These are phyloP conservation scores for Cynanchum wilfordii DNA, from an alignment of 257 asterid genomes.

Conservation along the genomic window DNA sequence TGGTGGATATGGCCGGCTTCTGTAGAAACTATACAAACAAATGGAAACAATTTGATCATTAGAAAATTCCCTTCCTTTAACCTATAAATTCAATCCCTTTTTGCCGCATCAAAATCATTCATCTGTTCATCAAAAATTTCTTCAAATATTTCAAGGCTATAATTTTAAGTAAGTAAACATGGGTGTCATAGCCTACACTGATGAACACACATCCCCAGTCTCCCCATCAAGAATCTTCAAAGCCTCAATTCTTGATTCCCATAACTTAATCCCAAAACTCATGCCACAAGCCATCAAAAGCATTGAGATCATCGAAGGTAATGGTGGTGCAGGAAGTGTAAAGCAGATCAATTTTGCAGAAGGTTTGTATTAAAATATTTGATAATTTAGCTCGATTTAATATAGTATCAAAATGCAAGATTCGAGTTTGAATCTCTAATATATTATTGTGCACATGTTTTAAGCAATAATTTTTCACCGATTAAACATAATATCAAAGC, in stretches of 20 bases:
- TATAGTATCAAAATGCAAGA: too few relatives aligned
- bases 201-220: conserved; percentile 18
- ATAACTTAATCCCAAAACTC: conserved; percentile 29
- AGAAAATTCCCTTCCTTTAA: background rate
- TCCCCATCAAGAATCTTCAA: conserved; percentile 28
- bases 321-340: conserved; percentile 29
- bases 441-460: too few relatives aligned
- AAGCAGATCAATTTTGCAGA: conserved; percentile 19
- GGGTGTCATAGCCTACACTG: conserved; percentile 19
- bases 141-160: background rate
- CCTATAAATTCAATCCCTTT: conserved; percentile 7
- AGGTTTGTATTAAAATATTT: too few relatives aligned
- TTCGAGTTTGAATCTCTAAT: too few relatives aligned
- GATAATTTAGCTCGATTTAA: too few relatives aligned
- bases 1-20: conserved; percentile 1
- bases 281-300: conserved; percentile 24
- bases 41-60: background rate
- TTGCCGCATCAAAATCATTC: background rate
- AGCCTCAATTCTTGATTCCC: conserved; percentile 27
- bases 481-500: too few relatives aligned
- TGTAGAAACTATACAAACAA: background rate
- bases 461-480: too few relatives aligned
- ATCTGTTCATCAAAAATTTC: background rate
- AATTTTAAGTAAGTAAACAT: conserved; percentile 6
- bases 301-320: conserved; percentile 21